Evolutionary conservation across 1,139 yeast species (phyloP).

Genomic region (Lizanozyma gosingica): DNA sequence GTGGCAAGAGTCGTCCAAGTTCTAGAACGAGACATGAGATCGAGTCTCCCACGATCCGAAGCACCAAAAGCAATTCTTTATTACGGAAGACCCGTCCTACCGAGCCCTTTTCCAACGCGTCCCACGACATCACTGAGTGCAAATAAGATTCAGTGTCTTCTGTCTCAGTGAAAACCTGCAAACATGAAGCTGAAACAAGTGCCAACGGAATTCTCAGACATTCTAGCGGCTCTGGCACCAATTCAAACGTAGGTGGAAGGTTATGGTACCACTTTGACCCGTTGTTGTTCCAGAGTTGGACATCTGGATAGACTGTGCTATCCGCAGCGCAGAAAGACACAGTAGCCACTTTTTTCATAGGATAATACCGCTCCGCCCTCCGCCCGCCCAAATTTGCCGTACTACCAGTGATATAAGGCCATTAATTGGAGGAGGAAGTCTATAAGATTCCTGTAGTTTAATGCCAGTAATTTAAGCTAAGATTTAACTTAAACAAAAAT

Average conservation of each 20-base stretch:
- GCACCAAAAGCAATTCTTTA: background rate
- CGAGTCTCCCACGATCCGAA: background rate
- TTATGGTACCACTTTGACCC: background rate
- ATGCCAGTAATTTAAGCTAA: too few species aligned
- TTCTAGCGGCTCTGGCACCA: background rate
- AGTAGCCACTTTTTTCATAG: constrained; percentile 10
- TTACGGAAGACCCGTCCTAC: background rate
- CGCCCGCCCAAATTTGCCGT: too few species aligned
- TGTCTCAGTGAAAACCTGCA: background rate
- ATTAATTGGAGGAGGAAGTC: too few species aligned
- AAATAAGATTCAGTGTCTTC: background rate
- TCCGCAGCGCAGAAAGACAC: constrained; percentile 8
- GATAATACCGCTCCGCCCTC: too few species aligned
- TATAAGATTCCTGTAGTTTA: too few species aligned
- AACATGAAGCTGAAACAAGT: background rate
- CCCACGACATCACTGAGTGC: background rate
- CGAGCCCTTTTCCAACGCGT: background rate
- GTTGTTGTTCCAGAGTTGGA: constrained; percentile 19
- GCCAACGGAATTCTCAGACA: background rate
- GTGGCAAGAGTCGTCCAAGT: background rate
- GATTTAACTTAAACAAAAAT: too few species aligned
- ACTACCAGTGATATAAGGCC: too few species aligned
- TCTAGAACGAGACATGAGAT: background rate
- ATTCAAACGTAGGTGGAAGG: background rate
- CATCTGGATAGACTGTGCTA: constrained; percentile 9